Percentiles rank a stretch among this genome's conserved stretches.
Conservation (phyloP, 208 protist species). For the Leishmania tarentolae region DNA sequence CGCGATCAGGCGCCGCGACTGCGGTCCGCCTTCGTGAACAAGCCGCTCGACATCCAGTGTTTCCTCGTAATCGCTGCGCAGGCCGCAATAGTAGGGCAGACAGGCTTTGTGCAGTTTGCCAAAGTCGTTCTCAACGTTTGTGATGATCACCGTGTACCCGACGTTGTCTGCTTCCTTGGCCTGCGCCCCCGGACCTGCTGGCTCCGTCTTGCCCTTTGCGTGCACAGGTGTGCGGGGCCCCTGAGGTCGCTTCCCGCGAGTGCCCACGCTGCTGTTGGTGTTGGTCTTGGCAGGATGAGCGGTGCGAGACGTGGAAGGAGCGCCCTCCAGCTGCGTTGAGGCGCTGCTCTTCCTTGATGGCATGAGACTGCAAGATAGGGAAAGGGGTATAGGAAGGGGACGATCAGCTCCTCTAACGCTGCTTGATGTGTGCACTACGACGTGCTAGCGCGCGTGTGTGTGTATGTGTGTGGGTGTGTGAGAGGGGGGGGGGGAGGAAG, state of each 20-base stretch:
- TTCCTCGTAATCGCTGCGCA: constrained; percentile 38
- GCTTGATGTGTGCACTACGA: background rate
- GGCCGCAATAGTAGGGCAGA: constrained; percentile 53
- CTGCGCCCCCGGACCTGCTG: background rate
- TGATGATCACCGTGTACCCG: constrained; percentile 78
- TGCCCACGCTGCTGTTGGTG: background rate
- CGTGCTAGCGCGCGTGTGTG: background rate
- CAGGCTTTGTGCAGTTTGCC: constrained; percentile 62
- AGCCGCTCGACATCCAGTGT: constrained; percentile 27
- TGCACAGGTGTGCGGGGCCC: background rate
- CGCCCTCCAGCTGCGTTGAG: background rate
- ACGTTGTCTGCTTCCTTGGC: constrained; percentile 19
- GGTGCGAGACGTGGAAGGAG: background rate
- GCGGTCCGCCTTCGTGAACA: background rate
- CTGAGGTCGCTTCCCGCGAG: background rate
- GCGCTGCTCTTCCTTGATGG: background rate
- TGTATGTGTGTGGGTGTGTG: background rate
- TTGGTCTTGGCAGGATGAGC: background rate
- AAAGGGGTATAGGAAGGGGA: background rate
- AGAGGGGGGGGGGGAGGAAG: background rate
- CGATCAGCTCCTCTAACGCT: background rate
- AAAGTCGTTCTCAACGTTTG: constrained; percentile 88
- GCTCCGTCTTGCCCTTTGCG: constrained; percentile 1
- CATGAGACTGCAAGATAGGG: background rate
- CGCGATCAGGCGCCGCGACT: background rate